Evolutionary conservation across 78 protist species (phyloP), one percentile per base, ranked within the genome.

Genomic region (Trichosphaerium sp.): DNA sequence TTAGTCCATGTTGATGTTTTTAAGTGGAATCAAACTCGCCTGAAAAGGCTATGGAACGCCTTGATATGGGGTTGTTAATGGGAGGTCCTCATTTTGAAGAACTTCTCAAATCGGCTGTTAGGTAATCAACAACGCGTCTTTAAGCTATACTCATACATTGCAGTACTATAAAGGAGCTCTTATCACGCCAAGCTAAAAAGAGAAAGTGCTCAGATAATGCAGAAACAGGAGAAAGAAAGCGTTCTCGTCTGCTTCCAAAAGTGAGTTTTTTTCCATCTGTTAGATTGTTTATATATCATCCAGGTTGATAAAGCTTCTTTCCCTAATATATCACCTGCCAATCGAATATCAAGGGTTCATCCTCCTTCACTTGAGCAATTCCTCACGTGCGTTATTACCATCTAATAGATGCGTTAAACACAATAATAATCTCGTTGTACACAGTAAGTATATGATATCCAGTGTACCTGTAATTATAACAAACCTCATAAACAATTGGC

Each of bases 401-500:
- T n/a, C n/a, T 35, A 69, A 66, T 11, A 59, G 18, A n/a, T 54
- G 44, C 29, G 14, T 31, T 55, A 12, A 32, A 49, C 64, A 74
- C 4, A 32, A n/a, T 1, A 0, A 29, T 35, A 54, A 29, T 67
- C 71, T 15, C 32, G 49, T 59, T 26, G 65, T 74, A 59, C 8
- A 63, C 26, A 37, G 1, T 25, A 32, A 74, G 1, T 59, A 32
- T 59, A 49, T 62, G 55, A 12, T 37, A 12, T 37, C 15, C 11
- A 64, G 42, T 5, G 34, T 10, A 47, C 75, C 76, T 26, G 75
- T 61, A 37, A 54, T 78, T 12, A 78, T 79, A 23, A 49, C 38
- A 29, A 57, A 29, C 21, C 11, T 44, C 21, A 51, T 72, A 62
- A 37, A 35, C 4, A 29, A 60, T 23, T 83, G 89, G 89, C 83